Conservation (phyloP, 2,329 filamentous ascomycete species). For the Coniochaeta pulveracea region DNA sequence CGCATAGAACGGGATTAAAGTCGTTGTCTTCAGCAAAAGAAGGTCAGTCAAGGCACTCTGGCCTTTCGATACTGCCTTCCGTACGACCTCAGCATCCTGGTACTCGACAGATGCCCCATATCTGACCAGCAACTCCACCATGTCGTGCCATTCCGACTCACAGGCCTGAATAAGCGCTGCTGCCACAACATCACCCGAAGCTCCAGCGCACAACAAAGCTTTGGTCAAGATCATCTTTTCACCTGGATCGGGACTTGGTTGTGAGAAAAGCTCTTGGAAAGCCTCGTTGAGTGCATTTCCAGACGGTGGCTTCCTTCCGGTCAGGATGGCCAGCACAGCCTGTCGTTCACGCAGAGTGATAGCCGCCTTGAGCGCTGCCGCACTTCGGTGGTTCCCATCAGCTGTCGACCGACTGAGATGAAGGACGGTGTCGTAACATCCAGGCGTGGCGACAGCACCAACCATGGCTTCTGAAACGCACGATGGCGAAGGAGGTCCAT, state of each 20-base stretch:
- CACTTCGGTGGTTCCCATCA: conserved; percentile 39
- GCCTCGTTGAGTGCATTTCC: conserved; percentile 35
- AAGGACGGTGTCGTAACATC: conserved; percentile 37
- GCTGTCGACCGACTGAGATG: conserved; percentile 39
- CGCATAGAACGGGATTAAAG: conserved; percentile 30
- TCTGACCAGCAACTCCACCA: conserved; percentile 39
- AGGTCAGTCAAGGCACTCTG: conserved; percentile 34
- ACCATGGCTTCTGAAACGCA: conserved; percentile 39
- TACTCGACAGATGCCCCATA: conserved; percentile 45
- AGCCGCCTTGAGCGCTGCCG: conserved; percentile 39
- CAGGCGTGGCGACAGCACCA: conserved; percentile 32
- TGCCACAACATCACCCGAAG: conserved; percentile 37
- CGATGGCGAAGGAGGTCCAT: conserved; percentile 29
- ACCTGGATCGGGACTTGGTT: conserved; percentile 31
- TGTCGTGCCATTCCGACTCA: conserved; percentile 37
- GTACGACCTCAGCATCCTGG: conserved; percentile 35
- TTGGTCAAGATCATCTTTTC: conserved; percentile 42
- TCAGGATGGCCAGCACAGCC: conserved; percentile 41
- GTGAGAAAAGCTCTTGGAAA: conserved; percentile 34
- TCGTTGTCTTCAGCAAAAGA: conserved; percentile 31
- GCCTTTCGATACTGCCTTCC: conserved; percentile 33
- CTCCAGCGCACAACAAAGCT: conserved; percentile 46
- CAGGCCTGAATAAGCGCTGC: conserved; percentile 36
- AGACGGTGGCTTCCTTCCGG: conserved; percentile 39
- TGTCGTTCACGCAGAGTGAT: conserved; percentile 37